Evolutionary conservation across 352 stramenopile genomes (phyloP), one percentile per base, ranked within the genome.

Genomic region (Globisporangium spiculum): DNA sequence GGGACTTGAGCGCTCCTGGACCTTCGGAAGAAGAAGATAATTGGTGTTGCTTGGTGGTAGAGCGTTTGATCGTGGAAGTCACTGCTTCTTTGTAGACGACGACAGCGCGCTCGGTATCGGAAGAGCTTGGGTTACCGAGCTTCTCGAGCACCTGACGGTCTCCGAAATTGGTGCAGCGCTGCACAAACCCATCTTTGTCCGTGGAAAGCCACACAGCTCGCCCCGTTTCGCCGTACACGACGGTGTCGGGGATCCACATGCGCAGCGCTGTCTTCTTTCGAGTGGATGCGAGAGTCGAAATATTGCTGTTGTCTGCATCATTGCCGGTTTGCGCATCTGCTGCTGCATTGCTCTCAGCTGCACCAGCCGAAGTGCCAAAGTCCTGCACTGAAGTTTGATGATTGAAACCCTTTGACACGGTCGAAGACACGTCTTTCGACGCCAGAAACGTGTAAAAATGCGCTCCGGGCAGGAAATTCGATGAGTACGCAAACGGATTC

Each of bases 391-490:
- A 32, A 4, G 34, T 20, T 10, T n/a, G 36, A 0, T 30, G 26
- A 18, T 26, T 34, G 14, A 30, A 18, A 5, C 24, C 9, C 26
- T 65, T 69, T 8, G 46, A 27, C n/a, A 8, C 2, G 2, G 36
- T 16, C 4, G 54, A 18, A 34, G 30, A 27, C 4, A 22, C 16
- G 12, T 86, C 82, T 76, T 86, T 89, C 8, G 69, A 65, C 0
- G 83, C 86, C n/a, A 93, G 72, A 52, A 93, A 89, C 0, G 86
- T 88, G 63, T 89, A 93, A 56, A 93, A 93, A 60, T 93, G 83
- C 22, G 88, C 76, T 18, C 85, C 86, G n/a, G 83, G 86, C 75
- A 93, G 87, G 59, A 93, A 89, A 66, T 80, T 89, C 24, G 65
- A 64, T 20, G 83, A 66, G 67, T 93, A 93, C 14, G 68, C 68